Evolutionary conservation across 1,284 basidiomycete genomes (phyloP), one percentile per base, ranked within the genome.

Genomic region (Ganoderma leucocontextum): DNA sequence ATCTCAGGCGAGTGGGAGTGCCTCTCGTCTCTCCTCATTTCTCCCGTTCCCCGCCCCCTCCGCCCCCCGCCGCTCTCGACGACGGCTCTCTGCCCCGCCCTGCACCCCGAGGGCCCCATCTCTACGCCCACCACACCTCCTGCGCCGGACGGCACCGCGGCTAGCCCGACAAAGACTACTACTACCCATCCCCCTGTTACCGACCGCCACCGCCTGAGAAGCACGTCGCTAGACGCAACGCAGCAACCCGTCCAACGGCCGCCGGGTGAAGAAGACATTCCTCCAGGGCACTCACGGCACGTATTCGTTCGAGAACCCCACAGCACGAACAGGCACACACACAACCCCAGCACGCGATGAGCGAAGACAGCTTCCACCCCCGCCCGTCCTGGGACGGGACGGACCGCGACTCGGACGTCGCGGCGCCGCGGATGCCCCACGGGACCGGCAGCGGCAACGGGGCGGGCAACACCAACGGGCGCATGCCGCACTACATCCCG

Each of bases 341-440:
- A 35, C 41, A 58, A n/a, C n/a, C n/a, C 44, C 33, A 61, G 17
- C 42, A 36, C 25, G 19, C 60, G 42, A 62, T 87, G 88, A 83
- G 83, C 69, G 89, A 72, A 60, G 89, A 89, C 76, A 82, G 83
- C 22, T 86, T 87, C 57, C 57, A 59, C 74, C 78, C 84, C 68
- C 82, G 86, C 60, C 80, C 85, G 55, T 81, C 83, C 70, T 86
- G 86, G 86, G 86, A 88, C 70, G 83, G 79, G 60, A 75, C 88
- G 36, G 70, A 73, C 58, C 62, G 60, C 64, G 61, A 67, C 62
- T 72, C 71, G 47, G 71, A 72, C 68, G 63, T 68, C 58, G 71
- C 69, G 47, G 65, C 60, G 60, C 64, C 63, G 59, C 61, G 55
- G 53, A 55, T 25, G 65, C 55, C 22, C 60, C 38, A 25, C 33